Percentiles rank a stretch among this genome's conserved stretches.
phyloP scores from a whole-genome alignment of 345 rosid genomes.

The Lepidium sativum region DNA sequence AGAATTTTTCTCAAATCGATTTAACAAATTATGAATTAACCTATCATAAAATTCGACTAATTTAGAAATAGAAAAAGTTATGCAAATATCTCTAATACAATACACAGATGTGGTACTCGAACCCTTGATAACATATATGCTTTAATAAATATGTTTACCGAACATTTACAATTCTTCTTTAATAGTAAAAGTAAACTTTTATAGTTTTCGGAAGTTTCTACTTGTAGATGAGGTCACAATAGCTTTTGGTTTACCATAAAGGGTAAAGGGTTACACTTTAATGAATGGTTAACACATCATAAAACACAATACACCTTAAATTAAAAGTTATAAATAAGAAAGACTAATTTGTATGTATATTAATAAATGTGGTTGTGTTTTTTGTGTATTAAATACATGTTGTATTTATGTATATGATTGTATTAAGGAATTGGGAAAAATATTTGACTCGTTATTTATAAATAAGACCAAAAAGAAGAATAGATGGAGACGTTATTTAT shows the following conservation, averaged over 20 bases:
- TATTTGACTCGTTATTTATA: not conserved
- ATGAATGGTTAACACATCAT: conserved; percentile 11
- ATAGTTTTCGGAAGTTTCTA: conserved; percentile 2
- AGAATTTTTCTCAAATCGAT: too few relatives aligned
- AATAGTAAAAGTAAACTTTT: not conserved
- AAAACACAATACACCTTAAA: conserved; percentile 8
- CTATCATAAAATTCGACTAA: too few relatives aligned
- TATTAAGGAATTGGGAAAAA: not conserved
- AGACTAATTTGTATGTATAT: not conserved
- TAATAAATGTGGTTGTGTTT: not conserved
- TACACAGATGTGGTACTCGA: too few relatives aligned
- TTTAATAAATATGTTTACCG: too few relatives aligned
- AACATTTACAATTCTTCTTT: not conserved
- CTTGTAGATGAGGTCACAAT: not conserved
- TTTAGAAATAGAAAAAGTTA: too few relatives aligned
- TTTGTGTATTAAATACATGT: too few relatives aligned
- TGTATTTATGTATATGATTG: not conserved
- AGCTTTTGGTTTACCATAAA: conserved; percentile 18
- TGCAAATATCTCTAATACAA: too few relatives aligned
- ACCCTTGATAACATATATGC: too few relatives aligned
- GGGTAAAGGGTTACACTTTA: conserved; percentile 15
- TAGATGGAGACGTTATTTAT: conserved; percentile 21
- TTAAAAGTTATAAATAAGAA: not conserved
- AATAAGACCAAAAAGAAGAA: conserved; percentile 15
- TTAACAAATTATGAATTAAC: too few relatives aligned